A percentile compares a stretch with the other conserved stretches of the same genome.
Evolutionary conservation across 78 protist genomes (phyloP).

Genomic region (Chrysochromulina parva): DNA sequence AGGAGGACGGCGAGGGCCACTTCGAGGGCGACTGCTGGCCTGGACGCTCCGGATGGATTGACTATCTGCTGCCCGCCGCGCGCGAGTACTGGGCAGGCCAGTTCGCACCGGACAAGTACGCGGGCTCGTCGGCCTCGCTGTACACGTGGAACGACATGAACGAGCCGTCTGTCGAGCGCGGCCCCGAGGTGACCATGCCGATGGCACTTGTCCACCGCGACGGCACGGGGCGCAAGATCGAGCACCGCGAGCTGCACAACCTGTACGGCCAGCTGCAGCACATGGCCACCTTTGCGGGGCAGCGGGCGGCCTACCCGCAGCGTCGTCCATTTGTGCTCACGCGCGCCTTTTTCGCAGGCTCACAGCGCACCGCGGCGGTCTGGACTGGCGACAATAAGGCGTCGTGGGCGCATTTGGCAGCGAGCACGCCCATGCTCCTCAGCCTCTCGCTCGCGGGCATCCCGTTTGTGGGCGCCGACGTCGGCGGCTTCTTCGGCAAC

Average conservation of each 20-base stretch:
- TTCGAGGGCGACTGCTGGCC: constrained; percentile 99
- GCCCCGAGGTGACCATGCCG: constrained; percentile 96
- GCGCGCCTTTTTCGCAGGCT: constrained; percentile 95
- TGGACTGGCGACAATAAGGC: constrained; percentile 99
- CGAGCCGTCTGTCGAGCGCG: constrained; percentile 96
- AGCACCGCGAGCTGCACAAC: constrained; percentile 97
- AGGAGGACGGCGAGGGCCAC: constrained; percentile 57
- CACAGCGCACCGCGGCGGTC: constrained; percentile 94
- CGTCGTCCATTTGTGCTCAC: constrained; percentile 93
- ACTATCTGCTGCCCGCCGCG: constrained; percentile 70
- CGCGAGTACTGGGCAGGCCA: not conserved
- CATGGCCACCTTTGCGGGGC: constrained; percentile 55
- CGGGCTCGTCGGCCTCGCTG: constrained; percentile 35
- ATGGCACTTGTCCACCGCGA: constrained; percentile 72
- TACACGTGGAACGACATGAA: constrained; percentile 99
- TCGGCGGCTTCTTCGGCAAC: constrained; percentile 86
- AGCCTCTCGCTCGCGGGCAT: constrained; percentile 84
- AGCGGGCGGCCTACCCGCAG: not conserved
- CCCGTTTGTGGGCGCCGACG: constrained; percentile 92
- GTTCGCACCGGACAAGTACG: not conserved
- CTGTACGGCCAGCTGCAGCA: constrained; percentile 83
- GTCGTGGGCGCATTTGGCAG: constrained; percentile 86
- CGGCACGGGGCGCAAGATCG: constrained; percentile 25
- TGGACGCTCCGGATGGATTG: constrained; percentile 82
- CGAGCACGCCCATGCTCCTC: constrained; percentile 83